A percentile compares a stretch with the other conserved stretches of the same genome.
These are phyloP conservation scores for Neofusicoccum umdonicola DNA, from an alignment of 2,329 filamentous ascomycete genomes.

Conservation along the genomic window DNA sequence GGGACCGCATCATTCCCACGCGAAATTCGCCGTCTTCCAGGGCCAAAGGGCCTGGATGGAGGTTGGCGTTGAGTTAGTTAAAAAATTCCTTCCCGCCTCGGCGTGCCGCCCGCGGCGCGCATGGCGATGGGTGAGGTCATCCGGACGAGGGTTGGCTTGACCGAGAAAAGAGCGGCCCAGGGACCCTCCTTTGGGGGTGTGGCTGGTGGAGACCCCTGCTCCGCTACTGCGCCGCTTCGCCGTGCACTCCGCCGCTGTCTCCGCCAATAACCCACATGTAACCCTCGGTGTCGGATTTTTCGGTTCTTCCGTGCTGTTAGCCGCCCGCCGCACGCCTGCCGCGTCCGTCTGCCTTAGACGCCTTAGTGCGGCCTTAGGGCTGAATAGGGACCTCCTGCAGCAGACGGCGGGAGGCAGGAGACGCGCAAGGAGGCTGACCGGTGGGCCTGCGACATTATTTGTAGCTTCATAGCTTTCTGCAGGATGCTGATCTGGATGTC, in stretches of 20 bases:
- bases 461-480: background rate
- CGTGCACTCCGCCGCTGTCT: background rate
- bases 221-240: background rate
- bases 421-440: background rate
- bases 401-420: background rate
- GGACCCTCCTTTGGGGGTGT: background rate
- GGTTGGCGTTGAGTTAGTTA: background rate
- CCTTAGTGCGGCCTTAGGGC: background rate
- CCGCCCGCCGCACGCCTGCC: background rate
- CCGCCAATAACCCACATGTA: background rate
- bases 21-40: background rate
- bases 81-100: background rate
- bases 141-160: background rate
- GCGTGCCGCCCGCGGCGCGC: background rate
- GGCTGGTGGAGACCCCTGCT: background rate
- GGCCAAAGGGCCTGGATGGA: background rate
- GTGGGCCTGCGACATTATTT: background rate
- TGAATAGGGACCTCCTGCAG: background rate
- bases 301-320: background rate
- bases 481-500: background rate
- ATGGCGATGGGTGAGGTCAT: conserved; percentile 1
- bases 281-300: background rate
- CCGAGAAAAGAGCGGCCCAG: background rate
- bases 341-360: background rate
- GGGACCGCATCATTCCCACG: background rate